Conservation (phyloP, 805 yeast genomes). For the Monosporozyma solicola region DNA sequence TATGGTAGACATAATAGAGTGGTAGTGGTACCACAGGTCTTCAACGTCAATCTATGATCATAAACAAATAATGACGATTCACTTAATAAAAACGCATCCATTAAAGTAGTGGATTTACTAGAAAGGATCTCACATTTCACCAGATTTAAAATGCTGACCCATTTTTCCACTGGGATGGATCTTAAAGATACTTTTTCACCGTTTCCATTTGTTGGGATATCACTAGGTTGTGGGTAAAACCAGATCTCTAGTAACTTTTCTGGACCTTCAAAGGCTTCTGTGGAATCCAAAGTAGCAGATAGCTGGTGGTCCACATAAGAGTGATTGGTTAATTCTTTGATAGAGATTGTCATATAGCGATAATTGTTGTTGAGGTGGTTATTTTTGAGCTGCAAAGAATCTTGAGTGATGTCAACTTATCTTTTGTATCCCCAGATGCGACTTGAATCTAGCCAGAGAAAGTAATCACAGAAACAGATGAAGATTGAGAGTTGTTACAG, state of each 20-base stretch:
- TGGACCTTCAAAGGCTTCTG: slow-evolving; percentile 95
- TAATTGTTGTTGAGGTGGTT: not conserved
- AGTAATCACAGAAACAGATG: not conserved
- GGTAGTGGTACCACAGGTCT: slow-evolving; percentile 96
- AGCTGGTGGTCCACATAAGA: slow-evolving; percentile 68
- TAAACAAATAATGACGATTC: slow-evolving; percentile 89
- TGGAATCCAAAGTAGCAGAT: slow-evolving; percentile 71
- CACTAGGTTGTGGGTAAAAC: slow-evolving; percentile 50
- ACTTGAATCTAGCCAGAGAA: not conserved
- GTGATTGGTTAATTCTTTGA: slow-evolving; percentile 31
- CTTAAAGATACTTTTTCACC: slow-evolving; percentile 41
- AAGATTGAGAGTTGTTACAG: not conserved
- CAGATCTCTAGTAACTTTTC: slow-evolving; percentile 88
- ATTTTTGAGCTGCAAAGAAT: not conserved
- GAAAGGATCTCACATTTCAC: slow-evolving; percentile 88
- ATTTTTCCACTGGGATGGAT: slow-evolving; percentile 51
- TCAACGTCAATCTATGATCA: slow-evolving; percentile 73
- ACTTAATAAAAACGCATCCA: slow-evolving; percentile 80
- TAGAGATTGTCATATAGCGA: slow-evolving; percentile 27
- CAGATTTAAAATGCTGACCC: slow-evolving; percentile 66
- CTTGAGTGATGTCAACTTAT: not conserved
- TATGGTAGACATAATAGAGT: slow-evolving; percentile 67
- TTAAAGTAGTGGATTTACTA: slow-evolving; percentile 49
- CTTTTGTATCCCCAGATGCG: not conserved
- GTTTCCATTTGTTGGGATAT: slow-evolving; percentile 23